These are phyloP conservation scores for Afroboletus lepidellus DNA, from an alignment of 1,284 basidiomycete species.

Conservation along the genomic window DNA sequence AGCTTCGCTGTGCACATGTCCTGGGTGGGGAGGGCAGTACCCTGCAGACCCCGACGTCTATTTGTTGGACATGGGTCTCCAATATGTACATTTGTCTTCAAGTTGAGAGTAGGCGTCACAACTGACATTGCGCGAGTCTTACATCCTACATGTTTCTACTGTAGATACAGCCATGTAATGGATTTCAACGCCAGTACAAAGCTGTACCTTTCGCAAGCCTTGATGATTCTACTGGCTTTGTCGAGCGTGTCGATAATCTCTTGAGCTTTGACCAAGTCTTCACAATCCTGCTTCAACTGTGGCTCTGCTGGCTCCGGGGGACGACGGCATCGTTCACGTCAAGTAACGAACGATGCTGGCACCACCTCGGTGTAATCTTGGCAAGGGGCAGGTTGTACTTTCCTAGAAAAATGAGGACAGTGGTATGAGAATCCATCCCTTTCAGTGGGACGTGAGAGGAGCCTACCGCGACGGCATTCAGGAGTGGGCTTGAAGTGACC, in stretches of 20 bases:
- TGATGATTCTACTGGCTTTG: constrained; percentile 47
- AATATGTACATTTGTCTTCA: too few relatives aligned
- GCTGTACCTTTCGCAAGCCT: constrained; percentile 40
- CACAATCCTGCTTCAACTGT: constrained; percentile 39
- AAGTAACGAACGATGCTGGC: constrained; percentile 47
- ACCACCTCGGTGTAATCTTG: constrained; percentile 49
- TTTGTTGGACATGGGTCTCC: too few relatives aligned
- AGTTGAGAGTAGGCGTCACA: background rate
- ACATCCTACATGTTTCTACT: background rate
- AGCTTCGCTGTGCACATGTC: too few relatives aligned
- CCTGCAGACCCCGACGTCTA: too few relatives aligned
- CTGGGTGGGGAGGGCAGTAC: too few relatives aligned
- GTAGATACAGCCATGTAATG: background rate
- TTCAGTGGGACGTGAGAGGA: background rate
- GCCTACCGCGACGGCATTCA: constrained; percentile 40
- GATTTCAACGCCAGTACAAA: constrained; percentile 47
- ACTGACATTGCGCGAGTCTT: background rate
- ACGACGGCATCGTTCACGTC: constrained; percentile 42
- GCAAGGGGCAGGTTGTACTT: constrained; percentile 41
- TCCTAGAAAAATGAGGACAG: constrained; percentile 23
- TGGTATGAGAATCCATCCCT: background rate
- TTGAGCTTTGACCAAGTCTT: constrained; percentile 46
- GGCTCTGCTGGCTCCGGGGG: constrained; percentile 40
- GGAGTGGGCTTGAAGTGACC: constrained; percentile 42
- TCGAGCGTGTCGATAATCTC: constrained; percentile 52